Evolutionary conservation across 768 basidiomycete genomes (phyloP).

Genomic region (Tylopilus vinaceipallidus): DNA sequence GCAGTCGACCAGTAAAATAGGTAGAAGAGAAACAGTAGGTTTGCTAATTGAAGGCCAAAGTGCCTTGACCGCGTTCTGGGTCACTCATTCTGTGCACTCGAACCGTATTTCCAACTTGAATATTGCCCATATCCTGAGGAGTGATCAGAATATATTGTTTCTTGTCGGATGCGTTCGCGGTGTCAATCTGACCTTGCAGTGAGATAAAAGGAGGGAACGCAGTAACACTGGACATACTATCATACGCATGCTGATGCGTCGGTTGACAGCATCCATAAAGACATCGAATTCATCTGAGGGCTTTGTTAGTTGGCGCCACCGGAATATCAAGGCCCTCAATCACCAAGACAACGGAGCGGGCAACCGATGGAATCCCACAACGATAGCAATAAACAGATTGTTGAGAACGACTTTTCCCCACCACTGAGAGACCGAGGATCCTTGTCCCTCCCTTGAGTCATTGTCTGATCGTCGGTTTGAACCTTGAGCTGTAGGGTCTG

Average conservation of each 20-base stretch:
- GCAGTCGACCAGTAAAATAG: slow-evolving; percentile 2
- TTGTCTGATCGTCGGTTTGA: slow-evolving; percentile 77
- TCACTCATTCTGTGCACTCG: slow-evolving; percentile 77
- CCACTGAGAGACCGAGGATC: slow-evolving; percentile 86
- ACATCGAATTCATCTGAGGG: slow-evolving; percentile 91
- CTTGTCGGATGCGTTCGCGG: slow-evolving; percentile 80
- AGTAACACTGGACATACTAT: slow-evolving; percentile 52
- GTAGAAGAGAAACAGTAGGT: not conserved
- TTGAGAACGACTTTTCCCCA: slow-evolving; percentile 96
- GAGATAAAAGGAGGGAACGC: not conserved
- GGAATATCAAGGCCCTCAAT: slow-evolving; percentile 15
- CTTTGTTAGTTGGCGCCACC: slow-evolving; percentile 11
- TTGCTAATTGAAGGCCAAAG: slow-evolving; percentile 35
- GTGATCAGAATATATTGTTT: slow-evolving; percentile 96
- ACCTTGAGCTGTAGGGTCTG: slow-evolving; percentile 71
- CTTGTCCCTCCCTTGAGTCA: slow-evolving; percentile 69
- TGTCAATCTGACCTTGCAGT: slow-evolving; percentile 62
- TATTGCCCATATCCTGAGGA: slow-evolving; percentile 86
- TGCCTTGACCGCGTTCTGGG: slow-evolving; percentile 66
- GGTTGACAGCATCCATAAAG: slow-evolving; percentile 94
- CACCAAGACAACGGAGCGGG: slow-evolving; percentile 88
- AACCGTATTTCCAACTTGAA: slow-evolving; percentile 65
- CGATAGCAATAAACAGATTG: slow-evolving; percentile 89
- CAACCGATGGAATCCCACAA: slow-evolving; percentile 96
- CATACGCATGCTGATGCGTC: slow-evolving; percentile 93